These are phyloP conservation scores for Clohesyomyces aquaticus DNA, from an alignment of 495 filamentous ascomycete species.

Conservation along the genomic window DNA sequence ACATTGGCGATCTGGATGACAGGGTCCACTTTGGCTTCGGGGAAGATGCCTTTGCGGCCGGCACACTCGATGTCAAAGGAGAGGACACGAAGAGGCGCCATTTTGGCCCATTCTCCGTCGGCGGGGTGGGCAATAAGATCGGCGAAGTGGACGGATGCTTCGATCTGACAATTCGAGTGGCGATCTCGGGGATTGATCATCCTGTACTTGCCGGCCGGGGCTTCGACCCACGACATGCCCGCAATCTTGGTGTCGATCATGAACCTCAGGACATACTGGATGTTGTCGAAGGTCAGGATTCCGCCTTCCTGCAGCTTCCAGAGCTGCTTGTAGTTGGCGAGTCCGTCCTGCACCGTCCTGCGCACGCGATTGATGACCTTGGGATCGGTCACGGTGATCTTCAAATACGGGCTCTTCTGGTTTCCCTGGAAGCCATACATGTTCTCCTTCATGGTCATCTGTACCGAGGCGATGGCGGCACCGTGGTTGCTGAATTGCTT, in stretches of 20 bases:
- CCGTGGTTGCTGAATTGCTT: slow-evolving; percentile 60
- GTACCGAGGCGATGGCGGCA: slow-evolving; percentile 70
- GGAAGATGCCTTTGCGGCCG: slow-evolving; percentile 95
- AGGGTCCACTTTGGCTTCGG: slow-evolving; percentile 85
- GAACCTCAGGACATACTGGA: slow-evolving; percentile 92
- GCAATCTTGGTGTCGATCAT: slow-evolving; percentile 95
- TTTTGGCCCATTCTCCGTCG: slow-evolving; percentile 97
- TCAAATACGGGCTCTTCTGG: slow-evolving; percentile 86
- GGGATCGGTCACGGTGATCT: slow-evolving; percentile 87
- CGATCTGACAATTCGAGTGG: slow-evolving; percentile 93
- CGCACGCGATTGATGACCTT: slow-evolving; percentile 77
- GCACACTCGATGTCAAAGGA: slow-evolving; percentile 99
- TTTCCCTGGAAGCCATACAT: slow-evolving; percentile 93
- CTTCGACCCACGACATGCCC: slow-evolving; percentile 98
- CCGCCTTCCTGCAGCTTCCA: slow-evolving; percentile 73
- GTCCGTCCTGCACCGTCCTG: slow-evolving; percentile 68
- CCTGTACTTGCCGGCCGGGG: slow-evolving; percentile 70
- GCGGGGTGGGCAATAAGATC: slow-evolving; percentile 85
- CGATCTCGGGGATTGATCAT: slow-evolving; percentile 62
- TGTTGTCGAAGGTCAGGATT: slow-evolving; percentile 88
- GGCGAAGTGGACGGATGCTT: slow-evolving; percentile 78
- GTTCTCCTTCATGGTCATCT: slow-evolving; percentile 81
- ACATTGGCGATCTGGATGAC: slow-evolving; percentile 99
- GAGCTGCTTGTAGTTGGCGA: slow-evolving; percentile 84
- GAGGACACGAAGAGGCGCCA: slow-evolving; percentile 89